phyloP scores from a whole-genome alignment of 495 filamentous ascomycete genomes.

The Elaphomyces granulatus region DNA sequence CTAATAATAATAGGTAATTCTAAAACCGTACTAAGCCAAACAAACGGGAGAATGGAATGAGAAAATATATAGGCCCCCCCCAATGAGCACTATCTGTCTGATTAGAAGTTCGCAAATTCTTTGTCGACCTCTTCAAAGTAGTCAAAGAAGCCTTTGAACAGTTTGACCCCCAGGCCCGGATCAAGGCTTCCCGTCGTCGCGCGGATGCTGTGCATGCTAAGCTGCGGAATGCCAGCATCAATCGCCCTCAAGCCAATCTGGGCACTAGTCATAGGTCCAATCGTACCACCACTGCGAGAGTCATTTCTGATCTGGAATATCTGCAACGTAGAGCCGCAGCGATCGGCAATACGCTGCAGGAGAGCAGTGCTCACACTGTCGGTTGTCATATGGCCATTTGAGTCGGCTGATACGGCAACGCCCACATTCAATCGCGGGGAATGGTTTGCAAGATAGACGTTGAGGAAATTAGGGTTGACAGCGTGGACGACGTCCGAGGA shows the following conservation, averaged over 20 bases:
- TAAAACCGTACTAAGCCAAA: neutral
- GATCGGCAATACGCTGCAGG: slow-evolving; percentile 57
- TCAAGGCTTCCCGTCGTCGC: slow-evolving; percentile 80
- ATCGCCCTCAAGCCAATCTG: slow-evolving; percentile 72
- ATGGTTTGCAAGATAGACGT: slow-evolving; percentile 70
- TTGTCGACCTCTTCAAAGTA: slow-evolving; percentile 74
- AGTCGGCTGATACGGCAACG: slow-evolving; percentile 68
- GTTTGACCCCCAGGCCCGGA: slow-evolving; percentile 73
- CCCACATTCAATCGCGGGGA: slow-evolving; percentile 82
- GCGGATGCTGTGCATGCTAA: slow-evolving; percentile 90
- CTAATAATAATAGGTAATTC: too few relatives aligned
- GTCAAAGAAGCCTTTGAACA: slow-evolving; percentile 85
- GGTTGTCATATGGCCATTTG: slow-evolving; percentile 86
- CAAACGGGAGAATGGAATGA: neutral
- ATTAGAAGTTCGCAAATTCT: slow-evolving; percentile 50
- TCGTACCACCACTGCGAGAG: slow-evolving; percentile 72
- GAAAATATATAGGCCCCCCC: neutral
- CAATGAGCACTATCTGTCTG: neutral
- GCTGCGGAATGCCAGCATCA: slow-evolving; percentile 82
- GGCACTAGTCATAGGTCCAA: slow-evolving; percentile 80
- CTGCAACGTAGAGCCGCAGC: slow-evolving; percentile 55
- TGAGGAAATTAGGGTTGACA: slow-evolving; percentile 83
- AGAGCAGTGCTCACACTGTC: slow-evolving; percentile 69
- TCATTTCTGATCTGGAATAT: slow-evolving; percentile 95
- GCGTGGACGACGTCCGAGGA: slow-evolving; percentile 91